These are phyloP conservation scores for Fomitopsis pinicola DNA, from an alignment of 1,284 basidiomycete species.

Conservation along the genomic window DNA sequence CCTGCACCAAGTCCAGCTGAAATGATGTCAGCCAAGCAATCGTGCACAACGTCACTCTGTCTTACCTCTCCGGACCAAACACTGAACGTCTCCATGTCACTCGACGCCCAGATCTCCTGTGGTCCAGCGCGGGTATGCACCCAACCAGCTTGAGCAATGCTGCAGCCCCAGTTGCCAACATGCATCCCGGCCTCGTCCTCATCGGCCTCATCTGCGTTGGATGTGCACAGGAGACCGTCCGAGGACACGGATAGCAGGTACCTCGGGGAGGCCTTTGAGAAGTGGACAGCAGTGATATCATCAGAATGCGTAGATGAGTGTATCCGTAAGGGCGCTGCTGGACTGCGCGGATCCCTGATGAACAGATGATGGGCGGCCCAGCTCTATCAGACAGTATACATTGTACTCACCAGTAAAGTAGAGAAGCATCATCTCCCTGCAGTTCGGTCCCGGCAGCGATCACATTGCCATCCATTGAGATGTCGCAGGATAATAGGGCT, in stretches of 20 bases:
- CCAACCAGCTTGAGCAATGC: slow-evolving; percentile 73
- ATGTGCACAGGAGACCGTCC: slow-evolving; percentile 67
- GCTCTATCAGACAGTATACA: not conserved
- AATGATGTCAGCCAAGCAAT: not conserved
- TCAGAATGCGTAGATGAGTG: slow-evolving; percentile 74
- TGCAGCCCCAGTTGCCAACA: slow-evolving; percentile 73
- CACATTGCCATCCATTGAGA: slow-evolving; percentile 58
- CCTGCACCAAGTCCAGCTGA: slow-evolving; percentile 31
- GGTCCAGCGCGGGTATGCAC: slow-evolving; percentile 30
- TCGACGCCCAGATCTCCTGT: slow-evolving; percentile 60
- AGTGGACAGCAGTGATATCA: slow-evolving; percentile 68
- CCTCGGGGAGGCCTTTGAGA: slow-evolving; percentile 31
- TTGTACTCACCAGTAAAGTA: slow-evolving; percentile 62
- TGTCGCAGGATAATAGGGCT: slow-evolving; percentile 61
- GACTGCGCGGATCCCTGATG: slow-evolving; percentile 57
- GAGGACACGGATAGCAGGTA: slow-evolving; percentile 65
- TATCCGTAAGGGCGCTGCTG: slow-evolving; percentile 41
- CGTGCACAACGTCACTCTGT: not conserved
- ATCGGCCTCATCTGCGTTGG: slow-evolving; percentile 62
- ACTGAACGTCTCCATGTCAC: slow-evolving; percentile 84
- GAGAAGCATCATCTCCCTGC: slow-evolving; percentile 63
- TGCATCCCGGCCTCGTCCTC: slow-evolving; percentile 71
- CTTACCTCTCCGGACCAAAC: slow-evolving; percentile 66
- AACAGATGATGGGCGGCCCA: not conserved
- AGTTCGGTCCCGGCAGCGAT: slow-evolving; percentile 71